Conservation (phyloP, 192 early-diverging fungal species). For the Backusella circina region DNA sequence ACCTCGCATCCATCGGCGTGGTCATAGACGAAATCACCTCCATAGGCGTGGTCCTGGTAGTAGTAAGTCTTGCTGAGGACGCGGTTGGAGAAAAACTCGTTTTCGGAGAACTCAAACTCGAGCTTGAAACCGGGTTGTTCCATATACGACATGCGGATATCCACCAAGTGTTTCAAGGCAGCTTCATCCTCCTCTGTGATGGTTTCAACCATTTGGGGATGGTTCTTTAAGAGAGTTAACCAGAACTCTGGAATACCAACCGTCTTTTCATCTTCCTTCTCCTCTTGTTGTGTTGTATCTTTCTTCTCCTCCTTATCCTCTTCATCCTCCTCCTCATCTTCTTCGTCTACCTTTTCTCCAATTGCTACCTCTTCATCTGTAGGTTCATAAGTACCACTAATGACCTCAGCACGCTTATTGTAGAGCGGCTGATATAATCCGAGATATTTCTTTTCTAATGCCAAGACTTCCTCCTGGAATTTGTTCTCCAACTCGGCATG, state of each 20-base stretch:
- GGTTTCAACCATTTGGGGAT: conserved; percentile 72
- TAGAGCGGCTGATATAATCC: conserved; percentile 85
- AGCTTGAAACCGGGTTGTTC: conserved; percentile 92
- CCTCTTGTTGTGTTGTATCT: conserved; percentile 38
- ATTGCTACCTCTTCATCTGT: conserved; percentile 77
- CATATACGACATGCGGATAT: conserved; percentile 86
- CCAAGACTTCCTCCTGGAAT: conserved; percentile 92
- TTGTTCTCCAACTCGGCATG: conserved; percentile 80
- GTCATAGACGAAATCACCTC: conserved; percentile 88
- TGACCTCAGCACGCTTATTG: conserved; percentile 77
- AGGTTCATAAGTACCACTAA: conserved; percentile 82
- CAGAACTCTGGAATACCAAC: conserved; percentile 95
- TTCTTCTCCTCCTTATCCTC: conserved; percentile 37
- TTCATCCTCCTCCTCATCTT: conserved; percentile 48
- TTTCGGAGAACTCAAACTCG: conserved; percentile 87
- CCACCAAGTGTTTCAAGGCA: conserved; percentile 82
- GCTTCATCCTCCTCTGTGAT: conserved; percentile 93
- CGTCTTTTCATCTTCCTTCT: conserved; percentile 40
- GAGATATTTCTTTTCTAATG: conserved; percentile 95
- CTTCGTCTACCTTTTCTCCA: conserved; percentile 48
- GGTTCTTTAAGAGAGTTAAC: conserved; percentile 89
- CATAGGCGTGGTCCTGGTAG: conserved; percentile 79
- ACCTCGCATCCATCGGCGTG: conserved; percentile 90
- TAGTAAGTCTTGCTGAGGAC: conserved; percentile 92
- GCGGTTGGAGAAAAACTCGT: conserved; percentile 87